Percentiles rank a stretch among this genome's conserved stretches.
Evolutionary conservation across 441 rosid genomes (phyloP).

Genomic region (Theobroma grandiflorum): DNA sequence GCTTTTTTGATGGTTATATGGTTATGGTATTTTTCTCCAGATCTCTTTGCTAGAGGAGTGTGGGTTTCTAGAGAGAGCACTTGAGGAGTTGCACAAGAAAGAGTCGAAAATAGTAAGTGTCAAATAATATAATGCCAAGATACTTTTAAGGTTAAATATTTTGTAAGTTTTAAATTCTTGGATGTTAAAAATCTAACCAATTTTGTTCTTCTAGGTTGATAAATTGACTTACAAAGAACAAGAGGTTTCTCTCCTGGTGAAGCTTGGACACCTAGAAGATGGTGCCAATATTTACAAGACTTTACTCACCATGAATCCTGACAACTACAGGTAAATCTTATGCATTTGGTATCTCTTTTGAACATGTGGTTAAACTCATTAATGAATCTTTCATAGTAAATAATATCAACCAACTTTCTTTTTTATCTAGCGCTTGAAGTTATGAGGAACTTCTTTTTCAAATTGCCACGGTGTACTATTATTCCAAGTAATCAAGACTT

Average conservation of each 20-base stretch:
- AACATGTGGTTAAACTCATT: slow-evolving; percentile 5
- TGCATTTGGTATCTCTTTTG: slow-evolving; percentile 12
- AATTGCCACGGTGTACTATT: background rate
- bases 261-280: slow-evolving; percentile 80
- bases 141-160: background rate
- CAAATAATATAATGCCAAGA: slow-evolving; percentile 2
- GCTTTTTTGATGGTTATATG: slow-evolving; percentile 21
- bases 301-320: slow-evolving; percentile 94
- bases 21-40: slow-evolving; percentile 44
- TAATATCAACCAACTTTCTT: background rate
- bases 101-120: slow-evolving; percentile 78
- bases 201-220: slow-evolving; percentile 73
- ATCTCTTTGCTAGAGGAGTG: slow-evolving; percentile 93
- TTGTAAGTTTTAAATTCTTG: slow-evolving; percentile 6
- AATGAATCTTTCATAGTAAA: background rate
- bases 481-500: slow-evolving; percentile 3
- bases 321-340: slow-evolving; percentile 84
- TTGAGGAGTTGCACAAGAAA: slow-evolving; percentile 82
- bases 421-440: background rate
- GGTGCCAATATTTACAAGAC: slow-evolving; percentile 75
- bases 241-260: slow-evolving; percentile 85
- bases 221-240: slow-evolving; percentile 84
- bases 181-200: slow-evolving; percentile 31
- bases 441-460: background rate
- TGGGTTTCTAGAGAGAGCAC: slow-evolving; percentile 70